Evolutionary conservation across 2,329 filamentous ascomycete genomes (phyloP).

Genomic region (Phaeoacremonium minimum): DNA sequence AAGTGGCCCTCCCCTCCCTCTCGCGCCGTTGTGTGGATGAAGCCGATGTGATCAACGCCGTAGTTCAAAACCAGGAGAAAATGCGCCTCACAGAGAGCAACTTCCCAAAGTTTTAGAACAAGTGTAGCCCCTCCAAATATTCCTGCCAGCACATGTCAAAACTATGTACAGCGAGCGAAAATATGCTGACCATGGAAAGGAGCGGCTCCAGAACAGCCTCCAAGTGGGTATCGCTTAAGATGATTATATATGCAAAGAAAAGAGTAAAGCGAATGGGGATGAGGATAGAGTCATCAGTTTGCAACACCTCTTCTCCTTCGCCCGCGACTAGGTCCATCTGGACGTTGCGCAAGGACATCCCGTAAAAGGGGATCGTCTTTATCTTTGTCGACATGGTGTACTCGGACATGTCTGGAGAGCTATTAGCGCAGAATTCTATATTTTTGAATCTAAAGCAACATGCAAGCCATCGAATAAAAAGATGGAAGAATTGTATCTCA

Average conservation of each 20-base stretch:
- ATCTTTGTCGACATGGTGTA: slow-evolving; percentile 85
- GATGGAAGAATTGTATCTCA: slow-evolving; percentile 36
- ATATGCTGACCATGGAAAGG: not conserved
- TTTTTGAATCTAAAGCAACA: slow-evolving; percentile 6
- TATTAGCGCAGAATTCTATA: slow-evolving; percentile 8
- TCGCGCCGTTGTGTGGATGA: no score
- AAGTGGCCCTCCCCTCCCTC: no score
- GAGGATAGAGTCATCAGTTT: slow-evolving; percentile 11
- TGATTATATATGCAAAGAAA: not conserved
- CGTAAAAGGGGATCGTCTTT: slow-evolving; percentile 80
- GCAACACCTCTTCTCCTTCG: slow-evolving; percentile 62
- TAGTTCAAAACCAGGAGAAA: no score
- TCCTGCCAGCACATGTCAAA: no score
- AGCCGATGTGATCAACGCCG: no score
- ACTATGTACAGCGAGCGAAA: slow-evolving; percentile 8
- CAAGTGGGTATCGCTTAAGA: not conserved
- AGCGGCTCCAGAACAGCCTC: not conserved
- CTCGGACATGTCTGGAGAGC: slow-evolving; percentile 72
- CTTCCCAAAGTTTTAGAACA: no score
- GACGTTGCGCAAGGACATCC: slow-evolving; percentile 79
- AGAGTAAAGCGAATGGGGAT: no score
- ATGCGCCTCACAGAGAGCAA: no score
- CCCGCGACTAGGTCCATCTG: slow-evolving; percentile 78
- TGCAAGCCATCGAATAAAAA: slow-evolving; percentile 2
- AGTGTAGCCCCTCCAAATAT: no score